These are phyloP conservation scores for Moricandia moricandioides DNA, from an alignment of 345 rosid species.

Conservation along the genomic window DNA sequence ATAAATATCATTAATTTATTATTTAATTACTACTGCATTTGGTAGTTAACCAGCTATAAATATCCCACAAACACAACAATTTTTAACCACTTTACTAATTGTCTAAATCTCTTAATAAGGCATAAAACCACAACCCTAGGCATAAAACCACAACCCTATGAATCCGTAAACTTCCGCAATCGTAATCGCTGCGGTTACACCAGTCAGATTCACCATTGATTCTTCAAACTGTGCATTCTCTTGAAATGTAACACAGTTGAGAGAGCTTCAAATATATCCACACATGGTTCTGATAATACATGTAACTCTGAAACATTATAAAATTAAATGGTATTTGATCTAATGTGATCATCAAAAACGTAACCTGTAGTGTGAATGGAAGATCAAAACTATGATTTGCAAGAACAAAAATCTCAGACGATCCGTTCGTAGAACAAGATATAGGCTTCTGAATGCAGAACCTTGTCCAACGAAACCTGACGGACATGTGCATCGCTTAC, in stretches of 20 bases:
- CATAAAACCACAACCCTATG: no score
- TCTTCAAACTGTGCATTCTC: background rate
- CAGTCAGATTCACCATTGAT: no score
- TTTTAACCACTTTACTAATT: no score
- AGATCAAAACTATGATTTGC: background rate
- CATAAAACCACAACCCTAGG: no score
- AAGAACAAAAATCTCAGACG: slow-evolving; percentile 5
- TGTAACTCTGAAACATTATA: background rate
- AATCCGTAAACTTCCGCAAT: no score
- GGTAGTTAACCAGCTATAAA: no score
- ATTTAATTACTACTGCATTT: no score
- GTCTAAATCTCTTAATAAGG: no score
- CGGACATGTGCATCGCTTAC: slow-evolving; percentile 62
- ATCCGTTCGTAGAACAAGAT: slow-evolving; percentile 75
- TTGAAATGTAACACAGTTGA: background rate
- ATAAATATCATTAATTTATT: no score
- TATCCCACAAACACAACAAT: no score
- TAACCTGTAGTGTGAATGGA: background rate
- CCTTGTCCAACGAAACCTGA: slow-evolving; percentile 69
- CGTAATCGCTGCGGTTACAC: no score
- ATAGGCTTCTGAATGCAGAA: slow-evolving; percentile 80
- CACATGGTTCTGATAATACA: slow-evolving; percentile 19
- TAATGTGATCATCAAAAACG: slow-evolving; percentile 10
- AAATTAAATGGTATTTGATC: background rate
- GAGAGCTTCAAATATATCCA: background rate